Evolutionary conservation across 176 grass and related monocot genomes (phyloP).

Genomic region (Cenchrus purpureus): DNA sequence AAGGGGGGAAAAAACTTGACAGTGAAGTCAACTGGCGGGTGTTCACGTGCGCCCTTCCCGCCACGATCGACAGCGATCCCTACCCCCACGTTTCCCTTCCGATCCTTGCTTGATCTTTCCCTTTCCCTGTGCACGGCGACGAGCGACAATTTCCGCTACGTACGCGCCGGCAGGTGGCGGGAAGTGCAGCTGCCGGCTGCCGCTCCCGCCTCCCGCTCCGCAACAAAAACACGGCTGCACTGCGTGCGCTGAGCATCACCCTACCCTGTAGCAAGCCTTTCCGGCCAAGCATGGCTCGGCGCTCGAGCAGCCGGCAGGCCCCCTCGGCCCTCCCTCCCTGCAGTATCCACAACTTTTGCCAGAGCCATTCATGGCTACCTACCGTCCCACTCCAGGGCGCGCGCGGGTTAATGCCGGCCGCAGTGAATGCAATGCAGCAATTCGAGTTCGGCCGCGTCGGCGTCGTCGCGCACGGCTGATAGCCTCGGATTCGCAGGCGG

Average conservation of each 20-base stretch:
- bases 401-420: conserved; percentile 6
- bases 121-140: not conserved
- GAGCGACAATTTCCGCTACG: not conserved
- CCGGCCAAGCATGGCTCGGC: not conserved
- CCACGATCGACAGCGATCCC: not conserved
- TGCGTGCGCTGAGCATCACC: not conserved
- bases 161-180: conserved; percentile 2
- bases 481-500: too few relatives aligned
- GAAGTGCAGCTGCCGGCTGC: not conserved
- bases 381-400: conserved; percentile 7
- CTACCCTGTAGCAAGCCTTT: not conserved
- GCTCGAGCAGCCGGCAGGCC: not conserved
- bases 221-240: not conserved
- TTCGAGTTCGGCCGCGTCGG: too few relatives aligned
- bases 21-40: not conserved
- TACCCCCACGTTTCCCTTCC: not conserved
- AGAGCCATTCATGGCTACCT: conserved; percentile 16
- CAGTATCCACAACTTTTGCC: not conserved
- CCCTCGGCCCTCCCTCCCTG: not conserved
- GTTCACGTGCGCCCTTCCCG: not conserved
- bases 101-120: not conserved
- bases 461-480: too few relatives aligned
- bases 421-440: conserved; percentile 21
- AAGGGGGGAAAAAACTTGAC: too few relatives aligned
- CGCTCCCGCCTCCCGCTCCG: not conserved